Evolutionary conservation across 495 filamentous ascomycete genomes (phyloP), one percentile per base, ranked within the genome.

Genomic region (Podospora australis): DNA sequence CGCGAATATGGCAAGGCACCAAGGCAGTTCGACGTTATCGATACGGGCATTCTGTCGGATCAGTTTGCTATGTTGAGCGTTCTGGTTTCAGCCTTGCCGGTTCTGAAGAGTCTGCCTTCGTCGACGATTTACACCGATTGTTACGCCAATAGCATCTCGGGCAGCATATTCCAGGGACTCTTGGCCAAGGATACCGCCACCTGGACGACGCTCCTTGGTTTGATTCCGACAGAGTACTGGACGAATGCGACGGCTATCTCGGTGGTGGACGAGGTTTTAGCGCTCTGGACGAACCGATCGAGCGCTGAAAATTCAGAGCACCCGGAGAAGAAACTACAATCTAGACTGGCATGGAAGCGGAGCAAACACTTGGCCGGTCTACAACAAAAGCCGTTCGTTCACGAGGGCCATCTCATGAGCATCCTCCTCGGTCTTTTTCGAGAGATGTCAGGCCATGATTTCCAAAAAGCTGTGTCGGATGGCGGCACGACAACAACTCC

Each of bases 1-100:
- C 36, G 44, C 9, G 44, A 26, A 10, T n/a, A n/a, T n/a, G 52
- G 53, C 13, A 44, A 46, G 6, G 69, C 68, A 9, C 74, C 75
- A 10, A 46, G 50, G 24, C 39, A 62, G 21, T 82, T 82, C 43
- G 66, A 81, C 48, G 64, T 76, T n/a, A 78, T 83, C 30, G 77
- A 83, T 50, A 81, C 78, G 1, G 79, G 74, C 4, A 76, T 74
- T 46, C 60, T 81, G 6, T 55, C 60, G 16, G 75, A 79, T 50
- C 64, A 77, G 40, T 9, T 74, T 20, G 76, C 75, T 16, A 44
- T 62, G 1, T 30, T 82, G 7, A 77, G 75, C 44, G 32, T 80
- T 10, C 52, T 82, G 10, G 53, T 74, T 22, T 68, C 77, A 2
- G 52, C 72, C 1, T 53, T 54, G 8, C 79, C 74, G 8, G 49